Evolutionary conservation across 139 green algal genomes (phyloP), one percentile per base, ranked within the genome.

Genomic region (Micractinium sp.): DNA sequence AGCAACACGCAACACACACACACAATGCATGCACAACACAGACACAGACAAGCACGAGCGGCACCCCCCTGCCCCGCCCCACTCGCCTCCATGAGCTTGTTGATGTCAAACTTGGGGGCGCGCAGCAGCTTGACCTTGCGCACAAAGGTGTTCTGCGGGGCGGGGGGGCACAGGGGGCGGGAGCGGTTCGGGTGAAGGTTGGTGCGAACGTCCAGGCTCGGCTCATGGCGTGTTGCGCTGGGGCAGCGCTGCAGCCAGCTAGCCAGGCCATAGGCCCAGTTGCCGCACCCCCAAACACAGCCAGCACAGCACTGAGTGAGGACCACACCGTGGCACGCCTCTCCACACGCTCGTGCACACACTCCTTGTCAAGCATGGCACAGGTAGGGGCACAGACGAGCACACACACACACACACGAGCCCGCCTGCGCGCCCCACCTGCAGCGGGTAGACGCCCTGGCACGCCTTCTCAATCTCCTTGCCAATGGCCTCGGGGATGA

Each of bases 121-220:
- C 99, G 98, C 69, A 99, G 93, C 81, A 99, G 95, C 96, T 99
- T 99, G 71, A 98, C 97, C 96, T 99, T 99, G 93, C 98, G 95
- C 82, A 99, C 96, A 90, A 95, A 98, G 33, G 95, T 94, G 96
- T 99, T 99, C 94, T 99, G 95, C 79, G 29, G 29, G 27, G 35
- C 31, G 13, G 29, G 12, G 79, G 15, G 41, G 9, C 12, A 69
- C 41, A 0, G 41, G 39, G 16, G 18, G 35, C 35, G 15, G 39
- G 77, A 12, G 39, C 31, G 76, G 36, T 16, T 7, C n/a, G n/a
- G n/a, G n/a, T n/a, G n/a, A 56, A 9, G 47, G 47, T 56, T 56
- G 47, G 47, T 56, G 47, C n/a, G n/a, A n/a, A n/a, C n/a, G n/a
- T n/a, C n/a, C n/a, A n/a, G n/a, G n/a, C n/a, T n/a, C n/a, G n/a